Evolutionary conservation across 345 rosid species (phyloP), one percentile per base, ranked within the genome.

Genomic region (Raphanus raphanistrum): DNA sequence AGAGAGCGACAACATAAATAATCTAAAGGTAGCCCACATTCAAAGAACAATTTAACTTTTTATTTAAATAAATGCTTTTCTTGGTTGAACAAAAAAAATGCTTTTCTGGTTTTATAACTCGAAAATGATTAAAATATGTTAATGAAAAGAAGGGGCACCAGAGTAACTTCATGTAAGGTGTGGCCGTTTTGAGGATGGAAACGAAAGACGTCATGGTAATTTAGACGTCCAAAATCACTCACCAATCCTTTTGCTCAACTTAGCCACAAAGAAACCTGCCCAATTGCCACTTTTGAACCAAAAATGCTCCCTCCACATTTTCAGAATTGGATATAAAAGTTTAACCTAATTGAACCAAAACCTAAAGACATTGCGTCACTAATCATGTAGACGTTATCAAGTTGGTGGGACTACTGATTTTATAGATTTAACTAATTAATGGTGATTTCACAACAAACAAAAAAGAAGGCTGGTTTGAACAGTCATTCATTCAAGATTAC

Each of bases 1-100:
- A 66, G 81, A 78, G 72, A 72, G 72, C 63, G 72, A 71, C 67
- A 32, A 2, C 76, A 78, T 31, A 66, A 78, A 71, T 63, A 78
- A 65, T 31, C 55, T 71, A 71, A 71, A 78, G 81, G 55, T 65
- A 58, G 68, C 72, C 55, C 66, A 71, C 76, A 72, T 65, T 43
- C 68, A 78, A 71, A 71, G 72, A 66, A 66, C 36, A 65, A 65
- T 63, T 69, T 50, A 32, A 9, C 10, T 27, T 35, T 16, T 16
- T 1, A 33, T 21, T 68, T 13, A 50, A 45, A 48, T n/a, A 68
- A 60, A 68, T 60, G 7, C 6, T 13, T 75, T 2, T 3, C 8
- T 31, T 0, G 21, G 21, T 21, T 21, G 21, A 21, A 21, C 21
- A 21, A 21, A 21, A 21, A 21, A 21, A 21, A 21, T 21, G 21